Conservation (phyloP, 192 early-diverging fungal genomes). For the Rhizophagus prolifer region DNA sequence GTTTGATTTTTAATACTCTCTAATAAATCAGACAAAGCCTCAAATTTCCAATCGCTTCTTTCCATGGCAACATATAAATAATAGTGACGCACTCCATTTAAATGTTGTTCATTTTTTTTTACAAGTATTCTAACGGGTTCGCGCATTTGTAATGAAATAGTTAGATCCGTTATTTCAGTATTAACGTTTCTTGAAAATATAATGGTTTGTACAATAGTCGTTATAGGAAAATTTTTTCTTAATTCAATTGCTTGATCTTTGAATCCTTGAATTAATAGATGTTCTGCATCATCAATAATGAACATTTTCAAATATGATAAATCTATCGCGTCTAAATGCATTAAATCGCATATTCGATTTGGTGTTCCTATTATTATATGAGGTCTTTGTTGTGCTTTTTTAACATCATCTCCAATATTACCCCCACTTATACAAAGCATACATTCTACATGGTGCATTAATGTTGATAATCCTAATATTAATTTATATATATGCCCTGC, state of each 20-base stretch:
- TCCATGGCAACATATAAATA: slow-evolving; percentile 98
- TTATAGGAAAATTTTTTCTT: slow-evolving; percentile 86
- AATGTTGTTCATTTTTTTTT: slow-evolving; percentile 94
- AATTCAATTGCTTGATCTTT: slow-evolving; percentile 98
- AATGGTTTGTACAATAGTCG: slow-evolving; percentile 82
- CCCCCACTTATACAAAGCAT: slow-evolving; percentile 98
- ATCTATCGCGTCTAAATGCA: slow-evolving; percentile 85
- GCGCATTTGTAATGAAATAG: slow-evolving; percentile 92
- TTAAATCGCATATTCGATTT: slow-evolving; percentile 98
- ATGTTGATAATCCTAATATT: slow-evolving; percentile 90
- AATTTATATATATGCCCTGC: slow-evolving; percentile 99
- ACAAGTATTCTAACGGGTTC: slow-evolving; percentile 99
- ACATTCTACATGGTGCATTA: slow-evolving; percentile 85
- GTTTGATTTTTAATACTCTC: slow-evolving; percentile 98
- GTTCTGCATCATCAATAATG: slow-evolving; percentile 98
- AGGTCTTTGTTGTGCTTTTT: slow-evolving; percentile 73
- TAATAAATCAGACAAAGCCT: slow-evolving; percentile 98
- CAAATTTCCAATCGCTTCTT: slow-evolving; percentile 99
- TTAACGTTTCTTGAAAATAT: slow-evolving; percentile 98
- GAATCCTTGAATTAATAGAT: slow-evolving; percentile 98
- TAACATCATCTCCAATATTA: slow-evolving; percentile 87
- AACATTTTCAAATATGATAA: slow-evolving; percentile 93
- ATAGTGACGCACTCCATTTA: slow-evolving; percentile 71
- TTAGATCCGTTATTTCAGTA: slow-evolving; percentile 90
- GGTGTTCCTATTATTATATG: slow-evolving; percentile 99